Base-by-base conservation (phyloP, 345 rosid genomes). In the Eucalyptus coolabah region DNA sequence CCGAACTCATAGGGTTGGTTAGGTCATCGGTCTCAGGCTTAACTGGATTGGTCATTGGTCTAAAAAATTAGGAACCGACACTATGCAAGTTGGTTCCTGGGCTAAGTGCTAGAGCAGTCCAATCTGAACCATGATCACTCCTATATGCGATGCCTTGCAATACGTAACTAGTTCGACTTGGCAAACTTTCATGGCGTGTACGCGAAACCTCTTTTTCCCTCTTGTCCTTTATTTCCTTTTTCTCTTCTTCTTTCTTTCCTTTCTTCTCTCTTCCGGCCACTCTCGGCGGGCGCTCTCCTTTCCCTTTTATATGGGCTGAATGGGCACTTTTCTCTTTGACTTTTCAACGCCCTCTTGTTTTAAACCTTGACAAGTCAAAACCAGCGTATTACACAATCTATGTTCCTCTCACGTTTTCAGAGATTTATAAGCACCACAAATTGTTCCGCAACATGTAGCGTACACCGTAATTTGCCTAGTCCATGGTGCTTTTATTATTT, bases 11-110 rank as follows among this genome's bases (percentile, higher is more conserved):
- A 24, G 3, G 30, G 21, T 56, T 56, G 12, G 13, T 24, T 56
- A 23, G 28, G 13, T 56, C 63, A 56, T 56, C 1, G 30, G 3
- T 56, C 63, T 10, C 12, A 9, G 3, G 30, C 28, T 56, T 23
- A 56, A 56, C 6, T 23, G 0, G 5, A 3, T 56, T 6, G 0
- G 1, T 24, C 3, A 0, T 56, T 24, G 6, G 1, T 56, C 6
- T 12, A 1, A 2, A 56, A 21, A 24, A 56, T 56, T 9, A 24
- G 3, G 3, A 56, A 56, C 1, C 1, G 2, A 21, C 11, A 2
- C 60, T 21, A 9, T 56, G 28, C 6, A 10, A 23, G 1, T 23
- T 23, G 3, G 1, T 23, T 0, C 28, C 0, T 56, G 1, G 28
- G 12, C 10, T 56, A 56, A 24, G 6, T 56, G 63, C 12, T 23